A percentile compares a stretch with the other conserved stretches of the same genome.
Evolutionary conservation across 2,329 filamentous ascomycete species (phyloP).

Genomic region (Anisogramma anomala): DNA sequence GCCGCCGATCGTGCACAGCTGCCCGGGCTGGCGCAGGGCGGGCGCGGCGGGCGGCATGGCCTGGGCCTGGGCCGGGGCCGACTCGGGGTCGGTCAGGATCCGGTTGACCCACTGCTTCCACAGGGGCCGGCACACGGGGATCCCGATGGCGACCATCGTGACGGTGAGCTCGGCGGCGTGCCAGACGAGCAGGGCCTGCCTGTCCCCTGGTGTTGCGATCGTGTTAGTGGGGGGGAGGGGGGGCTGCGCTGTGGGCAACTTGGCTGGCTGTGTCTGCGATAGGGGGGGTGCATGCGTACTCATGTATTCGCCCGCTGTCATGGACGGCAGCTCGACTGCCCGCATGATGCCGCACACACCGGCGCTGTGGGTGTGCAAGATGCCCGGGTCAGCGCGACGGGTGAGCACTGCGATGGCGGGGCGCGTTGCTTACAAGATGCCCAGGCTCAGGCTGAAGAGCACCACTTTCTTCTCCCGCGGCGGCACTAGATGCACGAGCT

Average conservation of each 20-base stretch:
- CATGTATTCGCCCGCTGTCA: conserved; percentile 6
- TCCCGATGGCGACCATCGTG: conserved; percentile 4
- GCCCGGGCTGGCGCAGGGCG: neutral
- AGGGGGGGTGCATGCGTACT: no score
- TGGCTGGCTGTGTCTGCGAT: no score
- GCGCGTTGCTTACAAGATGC: conserved; percentile 2
- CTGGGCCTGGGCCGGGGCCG: neutral
- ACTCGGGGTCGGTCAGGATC: neutral
- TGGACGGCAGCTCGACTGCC: conserved; percentile 1
- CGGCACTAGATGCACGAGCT: neutral
- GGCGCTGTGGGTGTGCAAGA: neutral
- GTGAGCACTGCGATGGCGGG: neutral
- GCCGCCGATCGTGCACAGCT: conserved; percentile 3
- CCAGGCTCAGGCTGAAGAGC: conserved; percentile 4
- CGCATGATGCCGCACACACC: conserved; percentile 5
- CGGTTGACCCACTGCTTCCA: conserved; percentile 4
- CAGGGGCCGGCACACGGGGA: conserved; percentile 3
- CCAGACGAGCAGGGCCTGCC: conserved; percentile 1
- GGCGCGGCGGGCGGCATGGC: neutral
- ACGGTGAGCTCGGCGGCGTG: conserved; percentile 6
- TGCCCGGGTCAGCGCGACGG: no score
- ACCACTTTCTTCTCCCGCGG: conserved; percentile 1
- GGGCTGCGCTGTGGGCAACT: no score
- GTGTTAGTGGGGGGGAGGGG: no score
- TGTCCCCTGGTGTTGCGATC: neutral